Base-by-base conservation (phyloP, 2,329 filamentous ascomycete genomes). In the Rhinocladiella similis region DNA sequence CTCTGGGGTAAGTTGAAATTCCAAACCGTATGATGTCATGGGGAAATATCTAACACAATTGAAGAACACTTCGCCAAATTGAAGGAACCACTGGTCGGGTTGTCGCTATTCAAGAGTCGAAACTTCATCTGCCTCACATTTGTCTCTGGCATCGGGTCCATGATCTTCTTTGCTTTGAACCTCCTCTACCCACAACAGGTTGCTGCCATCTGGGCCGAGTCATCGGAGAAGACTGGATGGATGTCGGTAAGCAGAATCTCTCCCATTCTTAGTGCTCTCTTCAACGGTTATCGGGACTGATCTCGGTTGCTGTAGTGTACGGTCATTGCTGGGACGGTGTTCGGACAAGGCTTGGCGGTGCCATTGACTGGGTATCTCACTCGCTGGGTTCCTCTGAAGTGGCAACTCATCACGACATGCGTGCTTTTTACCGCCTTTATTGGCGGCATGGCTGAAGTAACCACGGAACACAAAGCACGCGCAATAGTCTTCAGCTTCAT, bases 161-260 rank as follows among this genome's bases (percentile, higher is more conserved):
- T 77, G 72, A 66, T 77, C 7, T 80, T 77, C 65, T 78, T 75
- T 65, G 70, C 68, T 10, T 64, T 79, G 54, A 77, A 70, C 7
- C 67, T 78, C 14, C 68, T 78, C 13, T 78, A 75, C 75, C 77
- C 76, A 2, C 71, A 71, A 9, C 70, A 74, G 22, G 72, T 78
- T 56, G 53, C 54, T n/a, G 59, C 66, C 10, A 60, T 78, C 7
- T 79, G 74, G 65, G 71, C 70, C 5, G 69, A 66, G 22, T 67
- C 73, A 55, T 60, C 63, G 3, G 68, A 72, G 36, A 56, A 70
- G 29, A 70, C 22, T 7, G 22, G 22, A 4, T 25, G 22, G 22
- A 25, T 25, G 22, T 25, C 22, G 22, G 22, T 25, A 25, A 25
- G 22, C 7, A 7, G 22, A 25, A 7, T 25, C 4, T 25, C 7